A percentile compares a stretch with the other conserved stretches of the same genome.
These are phyloP conservation scores for Saussurea involucrata DNA, from an alignment of 129 eudicot species.

Conservation along the genomic window DNA sequence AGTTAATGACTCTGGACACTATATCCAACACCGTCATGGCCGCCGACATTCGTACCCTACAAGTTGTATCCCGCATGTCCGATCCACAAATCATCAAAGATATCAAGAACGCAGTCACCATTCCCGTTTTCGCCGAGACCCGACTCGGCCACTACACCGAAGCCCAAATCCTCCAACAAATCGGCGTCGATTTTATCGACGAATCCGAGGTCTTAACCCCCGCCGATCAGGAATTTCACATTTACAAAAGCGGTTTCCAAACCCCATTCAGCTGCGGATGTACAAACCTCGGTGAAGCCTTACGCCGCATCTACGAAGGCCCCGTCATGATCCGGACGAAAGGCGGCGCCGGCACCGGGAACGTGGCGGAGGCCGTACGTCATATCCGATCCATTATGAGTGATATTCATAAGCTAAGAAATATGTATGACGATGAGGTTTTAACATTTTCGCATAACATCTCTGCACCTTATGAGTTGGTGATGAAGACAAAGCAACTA, in stretches of 20 bases:
- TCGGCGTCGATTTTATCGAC: conserved; percentile 55
- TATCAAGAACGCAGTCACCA: conserved; percentile 59
- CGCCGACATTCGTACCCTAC: conserved; percentile 63
- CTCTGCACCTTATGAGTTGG: conserved; percentile 55
- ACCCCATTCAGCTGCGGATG: conserved; percentile 69
- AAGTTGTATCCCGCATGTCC: conserved; percentile 60
- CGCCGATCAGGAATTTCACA: conserved; percentile 49
- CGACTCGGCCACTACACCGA: conserved; percentile 67
- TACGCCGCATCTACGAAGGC: conserved; percentile 50
- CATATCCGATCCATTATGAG: conserved; percentile 55
- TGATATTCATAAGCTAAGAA: conserved; percentile 41
- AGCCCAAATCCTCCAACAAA: conserved; percentile 61
- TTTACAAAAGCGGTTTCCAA: conserved; percentile 50
- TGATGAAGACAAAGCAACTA: conserved; percentile 57
- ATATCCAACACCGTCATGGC: conserved; percentile 84
- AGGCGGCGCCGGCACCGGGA: conserved; percentile 63
- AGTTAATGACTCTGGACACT: too few species aligned
- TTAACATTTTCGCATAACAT: conserved; percentile 45
- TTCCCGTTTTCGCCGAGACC: conserved; percentile 69
- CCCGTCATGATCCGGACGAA: conserved; percentile 68
- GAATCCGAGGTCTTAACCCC: conserved; percentile 51
- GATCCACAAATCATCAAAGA: conserved; percentile 69
- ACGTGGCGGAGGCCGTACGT: conserved; percentile 48
- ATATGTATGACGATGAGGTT: conserved; percentile 63
- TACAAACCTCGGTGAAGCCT: conserved; percentile 55